Evolutionary conservation across 2,329 filamentous ascomycete genomes (phyloP).

Genomic region (Nigrospora osmanthi): DNA sequence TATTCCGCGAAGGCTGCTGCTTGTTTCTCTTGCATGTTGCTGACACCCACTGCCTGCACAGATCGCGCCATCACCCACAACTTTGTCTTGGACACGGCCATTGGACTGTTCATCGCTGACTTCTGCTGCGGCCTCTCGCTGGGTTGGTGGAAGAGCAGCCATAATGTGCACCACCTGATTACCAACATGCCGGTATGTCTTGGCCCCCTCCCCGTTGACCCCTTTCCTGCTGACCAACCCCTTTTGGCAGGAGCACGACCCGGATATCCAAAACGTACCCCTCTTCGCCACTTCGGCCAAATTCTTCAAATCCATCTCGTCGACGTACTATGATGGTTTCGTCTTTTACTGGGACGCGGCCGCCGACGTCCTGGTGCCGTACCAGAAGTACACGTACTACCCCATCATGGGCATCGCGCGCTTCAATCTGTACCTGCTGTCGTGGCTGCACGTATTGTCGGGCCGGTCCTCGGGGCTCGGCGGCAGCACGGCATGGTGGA

Average conservation of each 20-base stretch:
- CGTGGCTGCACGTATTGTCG: constrained; percentile 56
- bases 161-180: constrained; percentile 61
- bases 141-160: constrained; percentile 63
- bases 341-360: constrained; percentile 54
- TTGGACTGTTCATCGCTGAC: constrained; percentile 56
- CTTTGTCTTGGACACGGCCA: constrained; percentile 49
- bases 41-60: background rate
- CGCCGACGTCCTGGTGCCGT: constrained; percentile 50
- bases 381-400: constrained; percentile 63
- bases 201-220: background rate
- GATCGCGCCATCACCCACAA: constrained; percentile 47
- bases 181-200: constrained; percentile 48
- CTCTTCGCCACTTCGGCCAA: constrained; percentile 60
- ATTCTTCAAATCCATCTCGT: constrained; percentile 56
- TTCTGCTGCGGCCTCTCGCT: constrained; percentile 59
- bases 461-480: constrained; percentile 47
- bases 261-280: constrained; percentile 59
- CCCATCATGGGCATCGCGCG: constrained; percentile 59
- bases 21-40: background rate
- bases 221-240: constrained; percentile 7
- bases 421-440: constrained; percentile 65
- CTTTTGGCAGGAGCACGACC: constrained; percentile 39
- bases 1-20: background rate
- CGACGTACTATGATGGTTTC: constrained; percentile 56
- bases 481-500: constrained; percentile 53